phyloP scores from a whole-genome alignment of 176 grass and related monocot genomes.

The Hordeum marinum region DNA sequence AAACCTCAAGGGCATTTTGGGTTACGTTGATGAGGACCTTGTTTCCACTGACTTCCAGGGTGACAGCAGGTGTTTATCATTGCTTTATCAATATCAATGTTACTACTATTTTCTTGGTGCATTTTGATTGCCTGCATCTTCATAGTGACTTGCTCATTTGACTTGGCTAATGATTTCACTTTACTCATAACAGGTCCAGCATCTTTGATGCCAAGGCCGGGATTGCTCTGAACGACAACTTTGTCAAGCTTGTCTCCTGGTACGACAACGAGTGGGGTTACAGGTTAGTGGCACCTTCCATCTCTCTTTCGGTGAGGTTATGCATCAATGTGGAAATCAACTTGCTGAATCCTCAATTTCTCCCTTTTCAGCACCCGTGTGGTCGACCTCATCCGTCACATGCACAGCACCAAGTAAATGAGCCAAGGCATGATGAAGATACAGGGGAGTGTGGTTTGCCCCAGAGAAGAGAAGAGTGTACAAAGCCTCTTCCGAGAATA shows the following conservation, averaged over 20 bases:
- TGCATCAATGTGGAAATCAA: not conserved
- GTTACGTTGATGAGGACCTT: constrained; percentile 87
- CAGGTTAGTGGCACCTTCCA: constrained; percentile 37
- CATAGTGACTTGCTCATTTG: not conserved
- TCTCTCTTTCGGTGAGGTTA: not conserved
- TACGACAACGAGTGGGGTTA: constrained; percentile 78
- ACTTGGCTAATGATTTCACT: not conserved
- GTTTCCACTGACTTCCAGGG: constrained; percentile 92
- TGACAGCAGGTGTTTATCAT: constrained; percentile 64
- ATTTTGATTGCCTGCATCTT: not conserved
- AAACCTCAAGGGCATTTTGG: constrained; percentile 79
- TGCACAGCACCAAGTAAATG: constrained; percentile 52
- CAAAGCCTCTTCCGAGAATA: constrained; percentile 39
- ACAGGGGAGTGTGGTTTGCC: constrained; percentile 18
- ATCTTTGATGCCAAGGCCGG: constrained; percentile 66
- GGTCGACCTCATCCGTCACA: constrained; percentile 85
- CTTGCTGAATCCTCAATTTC: not conserved
- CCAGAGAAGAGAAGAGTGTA: constrained; percentile 18
- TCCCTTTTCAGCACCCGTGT: constrained; percentile 60
- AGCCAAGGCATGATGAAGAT: not conserved
- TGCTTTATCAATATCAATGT: not conserved
- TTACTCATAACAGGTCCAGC: constrained; percentile 33
- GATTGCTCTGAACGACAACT: constrained; percentile 56
- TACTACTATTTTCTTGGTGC: no score
- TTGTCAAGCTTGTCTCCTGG: constrained; percentile 61